Evolutionary conservation across 257 asterid genomes (phyloP).

Genomic region (Rehmannia glutinosa): DNA sequence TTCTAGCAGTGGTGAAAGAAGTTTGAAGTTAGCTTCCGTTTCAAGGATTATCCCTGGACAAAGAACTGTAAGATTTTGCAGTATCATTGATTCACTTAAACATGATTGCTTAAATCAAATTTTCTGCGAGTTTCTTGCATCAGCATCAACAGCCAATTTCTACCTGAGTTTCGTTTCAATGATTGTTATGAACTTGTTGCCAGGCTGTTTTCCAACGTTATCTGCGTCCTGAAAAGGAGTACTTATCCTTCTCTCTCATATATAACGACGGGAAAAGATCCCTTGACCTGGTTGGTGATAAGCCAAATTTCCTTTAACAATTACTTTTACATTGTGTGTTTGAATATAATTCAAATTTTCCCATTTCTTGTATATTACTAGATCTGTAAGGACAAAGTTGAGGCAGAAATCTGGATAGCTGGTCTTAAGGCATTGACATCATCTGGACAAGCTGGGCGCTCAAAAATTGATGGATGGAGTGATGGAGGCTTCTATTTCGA

Average conservation of each 20-base stretch:
- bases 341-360: constrained; percentile 11
- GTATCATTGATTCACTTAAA: constrained; percentile 6
- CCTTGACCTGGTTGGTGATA: constrained; percentile 82
- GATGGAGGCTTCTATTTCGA: constrained; percentile 84
- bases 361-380: constrained; percentile 18
- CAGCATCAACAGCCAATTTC: too few relatives aligned
- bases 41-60: constrained; percentile 89
- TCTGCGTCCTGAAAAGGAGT: constrained; percentile 86
- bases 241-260: constrained; percentile 87
- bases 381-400: constrained; percentile 95
- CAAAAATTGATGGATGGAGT: constrained; percentile 93
- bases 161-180: background rate
- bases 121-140: background rate
- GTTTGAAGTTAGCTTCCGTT: constrained; percentile 72
- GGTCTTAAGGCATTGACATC: constrained; percentile 80
- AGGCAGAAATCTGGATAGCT: constrained; percentile 93
- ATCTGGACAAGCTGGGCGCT: constrained; percentile 75
- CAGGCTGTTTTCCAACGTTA: constrained; percentile 94
- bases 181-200: constrained; percentile 17
- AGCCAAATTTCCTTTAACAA: background rate
- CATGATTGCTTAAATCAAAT: constrained; percentile 11
- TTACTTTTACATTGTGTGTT: background rate
- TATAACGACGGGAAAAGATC: constrained; percentile 91
- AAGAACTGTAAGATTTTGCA: constrained; percentile 69
- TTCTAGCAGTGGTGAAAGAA: constrained; percentile 79